Evolutionary conservation across 768 basidiomycete species (phyloP).

Genomic region (Mycena maculata): DNA sequence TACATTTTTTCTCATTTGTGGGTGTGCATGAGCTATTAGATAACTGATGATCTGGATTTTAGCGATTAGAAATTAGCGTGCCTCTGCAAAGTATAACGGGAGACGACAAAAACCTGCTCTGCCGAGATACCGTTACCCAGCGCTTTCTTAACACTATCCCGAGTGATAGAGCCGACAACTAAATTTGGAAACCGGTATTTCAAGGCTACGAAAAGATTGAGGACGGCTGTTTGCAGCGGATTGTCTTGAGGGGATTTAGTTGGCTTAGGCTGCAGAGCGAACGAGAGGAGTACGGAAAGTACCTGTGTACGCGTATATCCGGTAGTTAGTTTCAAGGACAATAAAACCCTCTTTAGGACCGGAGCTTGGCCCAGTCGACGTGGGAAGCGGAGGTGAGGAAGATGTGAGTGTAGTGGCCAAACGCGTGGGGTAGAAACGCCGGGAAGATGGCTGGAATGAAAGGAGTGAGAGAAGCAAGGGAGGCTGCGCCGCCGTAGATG

Average conservation of each 20-base stretch:
- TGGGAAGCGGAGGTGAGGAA: conserved; percentile 83
- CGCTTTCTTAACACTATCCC: conserved; percentile 95
- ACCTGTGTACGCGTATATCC: conserved; percentile 98
- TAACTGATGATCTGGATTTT: conserved; percentile 90
- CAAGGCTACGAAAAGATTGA: conserved; percentile 92
- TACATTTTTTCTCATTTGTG: conserved; percentile 97
- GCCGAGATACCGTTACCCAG: conserved; percentile 96
- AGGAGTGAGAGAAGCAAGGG: conserved; percentile 28
- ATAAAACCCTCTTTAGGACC: conserved; percentile 88
- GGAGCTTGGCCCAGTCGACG: conserved; percentile 65
- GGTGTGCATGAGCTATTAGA: conserved; percentile 93
- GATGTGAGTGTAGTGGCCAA: conserved; percentile 95
- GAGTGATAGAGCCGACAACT: conserved; percentile 94
- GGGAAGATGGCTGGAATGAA: conserved; percentile 67
- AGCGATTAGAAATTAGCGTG: conserved; percentile 29
- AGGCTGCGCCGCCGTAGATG: conserved; percentile 33
- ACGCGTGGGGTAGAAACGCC: conserved; percentile 93
- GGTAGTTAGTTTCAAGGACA: conserved; percentile 97
- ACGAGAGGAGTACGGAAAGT: conserved; percentile 33
- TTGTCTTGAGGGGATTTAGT: conserved; percentile 70
- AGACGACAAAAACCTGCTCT: conserved; percentile 75
- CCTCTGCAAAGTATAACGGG: conserved; percentile 34
- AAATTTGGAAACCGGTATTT: conserved; percentile 97
- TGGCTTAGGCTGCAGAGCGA: conserved; percentile 38
- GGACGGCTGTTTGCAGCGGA: conserved; percentile 93